Conservation (phyloP, 257 asterid species). For the Scutellaria baicalensis region DNA sequence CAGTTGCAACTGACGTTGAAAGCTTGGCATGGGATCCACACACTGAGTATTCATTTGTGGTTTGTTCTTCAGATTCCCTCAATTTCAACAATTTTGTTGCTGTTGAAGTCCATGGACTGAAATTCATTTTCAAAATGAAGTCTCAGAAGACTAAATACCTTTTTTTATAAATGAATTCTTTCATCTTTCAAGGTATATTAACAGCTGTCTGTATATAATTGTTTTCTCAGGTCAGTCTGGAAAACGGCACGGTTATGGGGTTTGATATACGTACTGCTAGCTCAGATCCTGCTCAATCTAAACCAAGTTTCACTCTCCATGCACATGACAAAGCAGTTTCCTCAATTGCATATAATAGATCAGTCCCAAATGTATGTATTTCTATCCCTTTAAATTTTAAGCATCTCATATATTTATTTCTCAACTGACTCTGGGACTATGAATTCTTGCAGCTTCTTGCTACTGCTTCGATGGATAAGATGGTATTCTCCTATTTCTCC, state of each 20-base stretch:
- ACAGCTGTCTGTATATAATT: not conserved
- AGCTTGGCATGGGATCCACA: constrained; percentile 95
- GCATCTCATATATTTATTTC: not conserved
- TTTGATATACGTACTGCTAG: constrained; percentile 63
- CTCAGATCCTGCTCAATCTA: constrained; percentile 42
- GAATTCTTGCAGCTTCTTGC: constrained; percentile 68
- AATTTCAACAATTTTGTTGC: not conserved
- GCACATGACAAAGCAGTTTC: constrained; percentile 92
- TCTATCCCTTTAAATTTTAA: not conserved
- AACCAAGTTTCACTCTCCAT: constrained; percentile 75
- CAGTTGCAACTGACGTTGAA: constrained; percentile 75
- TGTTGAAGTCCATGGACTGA: not conserved
- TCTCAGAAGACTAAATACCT: not conserved
- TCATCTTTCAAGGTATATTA: not conserved
- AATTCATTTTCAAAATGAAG: not conserved
- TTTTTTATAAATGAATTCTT: too few species aligned
- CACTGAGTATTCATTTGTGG: constrained; percentile 84
- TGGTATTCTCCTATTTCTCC: constrained; percentile 29
- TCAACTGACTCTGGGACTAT: constrained; percentile 19
- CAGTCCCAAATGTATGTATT: constrained; percentile 57
- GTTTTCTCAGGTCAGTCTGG: constrained; percentile 70
- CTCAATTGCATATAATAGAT: constrained; percentile 50
- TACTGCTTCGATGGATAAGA: constrained; percentile 86
- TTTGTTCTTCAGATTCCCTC: constrained; percentile 27
- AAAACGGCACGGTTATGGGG: constrained; percentile 69